Evolutionary conservation across 257 asterid genomes (phyloP).

Genomic region (Anisodus acutangulus): DNA sequence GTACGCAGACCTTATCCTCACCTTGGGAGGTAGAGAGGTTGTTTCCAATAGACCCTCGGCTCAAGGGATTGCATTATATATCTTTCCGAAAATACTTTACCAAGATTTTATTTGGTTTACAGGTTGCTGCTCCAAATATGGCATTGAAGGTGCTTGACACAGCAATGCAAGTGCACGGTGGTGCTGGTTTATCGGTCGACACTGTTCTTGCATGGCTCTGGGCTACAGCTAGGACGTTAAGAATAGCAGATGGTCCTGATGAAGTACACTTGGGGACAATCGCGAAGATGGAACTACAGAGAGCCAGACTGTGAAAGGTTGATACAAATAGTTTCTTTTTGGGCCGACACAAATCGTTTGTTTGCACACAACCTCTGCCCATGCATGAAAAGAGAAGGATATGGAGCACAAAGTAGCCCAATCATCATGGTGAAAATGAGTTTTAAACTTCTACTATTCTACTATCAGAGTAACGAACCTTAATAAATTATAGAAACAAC

Average conservation of each 20-base stretch:
- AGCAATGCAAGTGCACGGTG: conserved; percentile 98
- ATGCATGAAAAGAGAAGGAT: neutral
- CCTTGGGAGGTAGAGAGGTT: no score
- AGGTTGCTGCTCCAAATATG: conserved; percentile 97
- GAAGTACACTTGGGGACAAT: conserved; percentile 94
- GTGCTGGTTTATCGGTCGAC: conserved; percentile 88
- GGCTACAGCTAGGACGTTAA: conserved; percentile 82
- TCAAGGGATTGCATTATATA: neutral
- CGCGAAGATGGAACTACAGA: conserved; percentile 79
- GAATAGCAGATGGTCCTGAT: conserved; percentile 96
- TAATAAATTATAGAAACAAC: no score
- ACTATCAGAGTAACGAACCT: no score
- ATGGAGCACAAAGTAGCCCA: no score
- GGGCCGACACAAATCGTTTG: neutral
- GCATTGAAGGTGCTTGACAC: conserved; percentile 83
- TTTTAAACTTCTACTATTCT: no score
- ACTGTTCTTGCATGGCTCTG: conserved; percentile 79
- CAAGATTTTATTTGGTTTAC: conserved; percentile 20
- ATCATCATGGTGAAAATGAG: neutral
- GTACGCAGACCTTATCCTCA: no score
- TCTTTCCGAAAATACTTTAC: neutral
- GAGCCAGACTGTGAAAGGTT: conserved; percentile 58
- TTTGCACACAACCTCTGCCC: neutral
- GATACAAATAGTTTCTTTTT: no score
- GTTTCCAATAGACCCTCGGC: no score